phyloP scores from a whole-genome alignment of 176 grass and related monocot genomes.

The Triticum dicoccoides region DNA sequence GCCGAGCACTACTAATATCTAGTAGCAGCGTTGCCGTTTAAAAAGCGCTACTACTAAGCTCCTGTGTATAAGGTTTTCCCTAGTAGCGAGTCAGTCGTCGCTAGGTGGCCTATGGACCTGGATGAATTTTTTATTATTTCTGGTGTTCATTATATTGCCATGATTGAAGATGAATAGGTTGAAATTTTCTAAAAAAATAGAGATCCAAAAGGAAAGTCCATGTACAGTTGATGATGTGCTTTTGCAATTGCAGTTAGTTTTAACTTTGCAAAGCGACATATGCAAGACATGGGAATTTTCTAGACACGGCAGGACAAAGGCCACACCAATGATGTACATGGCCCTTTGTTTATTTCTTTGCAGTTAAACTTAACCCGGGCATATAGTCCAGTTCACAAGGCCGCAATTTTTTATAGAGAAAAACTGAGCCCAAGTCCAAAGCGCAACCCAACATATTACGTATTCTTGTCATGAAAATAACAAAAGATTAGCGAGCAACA shows the following conservation, averaged over 20 bases:
- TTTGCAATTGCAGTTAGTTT: conserved; percentile 19
- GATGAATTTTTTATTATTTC: no score
- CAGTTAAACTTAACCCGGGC: not conserved
- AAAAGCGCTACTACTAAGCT: no score
- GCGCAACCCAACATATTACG: not conserved
- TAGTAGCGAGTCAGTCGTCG: no score
- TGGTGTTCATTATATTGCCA: no score
- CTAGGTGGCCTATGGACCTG: no score
- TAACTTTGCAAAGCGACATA: not conserved
- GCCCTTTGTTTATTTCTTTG: not conserved
- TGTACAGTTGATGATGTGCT: not conserved
- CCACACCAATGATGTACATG: not conserved
- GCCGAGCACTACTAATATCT: no score
- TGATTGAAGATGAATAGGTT: no score
- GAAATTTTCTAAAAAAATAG: not conserved
- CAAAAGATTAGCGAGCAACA: no score
- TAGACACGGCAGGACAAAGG: not conserved
- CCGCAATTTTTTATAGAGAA: no score
- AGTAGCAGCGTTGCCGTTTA: no score
- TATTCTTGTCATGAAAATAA: not conserved
- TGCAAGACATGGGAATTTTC: not conserved
- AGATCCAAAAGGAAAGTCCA: not conserved
- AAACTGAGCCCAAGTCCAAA: not conserved
- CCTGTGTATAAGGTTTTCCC: no score
- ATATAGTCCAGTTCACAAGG: no score